These are phyloP conservation scores for Bacterosira constricta DNA, from an alignment of 108 stramenopile genomes.

Conservation along the genomic window DNA sequence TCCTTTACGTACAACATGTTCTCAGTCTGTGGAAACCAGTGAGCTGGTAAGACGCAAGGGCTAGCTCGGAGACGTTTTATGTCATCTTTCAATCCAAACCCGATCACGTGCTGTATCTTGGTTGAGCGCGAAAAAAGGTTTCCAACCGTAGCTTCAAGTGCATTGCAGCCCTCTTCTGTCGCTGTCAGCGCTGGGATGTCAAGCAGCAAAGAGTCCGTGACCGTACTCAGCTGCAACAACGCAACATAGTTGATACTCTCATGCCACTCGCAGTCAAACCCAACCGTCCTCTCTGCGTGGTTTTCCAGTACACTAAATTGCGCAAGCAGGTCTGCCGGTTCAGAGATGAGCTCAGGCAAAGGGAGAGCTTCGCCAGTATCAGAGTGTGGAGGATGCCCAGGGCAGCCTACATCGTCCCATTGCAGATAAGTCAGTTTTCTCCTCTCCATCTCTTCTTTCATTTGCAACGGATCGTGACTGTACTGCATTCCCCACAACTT, in stretches of 20 bases:
- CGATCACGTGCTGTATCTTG: slow-evolving; percentile 44
- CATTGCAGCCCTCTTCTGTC: slow-evolving; percentile 58
- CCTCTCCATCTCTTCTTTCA: slow-evolving; percentile 44
- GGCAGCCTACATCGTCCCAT: slow-evolving; percentile 63
- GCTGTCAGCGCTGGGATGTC: slow-evolving; percentile 69
- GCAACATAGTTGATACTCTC: slow-evolving; percentile 58
- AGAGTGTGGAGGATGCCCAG: slow-evolving; percentile 4
- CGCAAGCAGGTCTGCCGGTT: slow-evolving; percentile 33
- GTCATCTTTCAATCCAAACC: slow-evolving; percentile 75
- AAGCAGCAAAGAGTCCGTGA: slow-evolving; percentile 54
- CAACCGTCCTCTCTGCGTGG: slow-evolving; percentile 37
- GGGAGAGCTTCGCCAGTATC: not conserved
- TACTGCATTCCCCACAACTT: slow-evolving; percentile 59
- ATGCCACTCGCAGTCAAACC: slow-evolving; percentile 80
- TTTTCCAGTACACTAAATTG: slow-evolving; percentile 18
- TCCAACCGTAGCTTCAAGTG: slow-evolving; percentile 61
- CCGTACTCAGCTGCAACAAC: slow-evolving; percentile 59
- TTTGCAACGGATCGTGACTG: slow-evolving; percentile 52
- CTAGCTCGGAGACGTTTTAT: slow-evolving; percentile 62
- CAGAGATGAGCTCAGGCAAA: slow-evolving; percentile 53
- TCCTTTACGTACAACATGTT: slow-evolving; percentile 36
- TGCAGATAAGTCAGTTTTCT: slow-evolving; percentile 66
- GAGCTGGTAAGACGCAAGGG: slow-evolving; percentile 27
- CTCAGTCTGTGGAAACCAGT: slow-evolving; percentile 44
- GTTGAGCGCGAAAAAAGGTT: slow-evolving; percentile 49